A percentile compares a stretch with the other conserved stretches of the same genome.
These are phyloP conservation scores for Tulasnella sp. DNA, from an alignment of 768 basidiomycete species.

Conservation along the genomic window DNA sequence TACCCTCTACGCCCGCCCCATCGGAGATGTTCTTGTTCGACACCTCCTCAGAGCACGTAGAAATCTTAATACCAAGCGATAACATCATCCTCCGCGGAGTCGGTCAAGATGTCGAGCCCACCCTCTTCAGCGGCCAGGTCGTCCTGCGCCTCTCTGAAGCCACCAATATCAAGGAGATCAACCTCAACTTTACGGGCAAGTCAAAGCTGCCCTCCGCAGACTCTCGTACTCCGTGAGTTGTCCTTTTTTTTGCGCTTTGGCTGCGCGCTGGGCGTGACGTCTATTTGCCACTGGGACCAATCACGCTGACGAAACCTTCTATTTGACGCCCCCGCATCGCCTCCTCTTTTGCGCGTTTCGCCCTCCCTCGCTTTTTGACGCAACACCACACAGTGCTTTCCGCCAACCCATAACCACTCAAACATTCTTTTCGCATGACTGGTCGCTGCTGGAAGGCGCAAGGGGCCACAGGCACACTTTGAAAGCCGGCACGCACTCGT, in stretches of 20 bases:
- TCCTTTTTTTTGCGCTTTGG: conserved; percentile 27
- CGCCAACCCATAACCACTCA: neutral
- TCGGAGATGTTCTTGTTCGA: conserved; percentile 22
- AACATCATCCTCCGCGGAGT: conserved; percentile 69
- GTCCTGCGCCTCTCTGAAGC: conserved; percentile 74
- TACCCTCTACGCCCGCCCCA: conserved; percentile 1
- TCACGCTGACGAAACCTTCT: conserved; percentile 26
- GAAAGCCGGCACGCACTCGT: conserved; percentile 90
- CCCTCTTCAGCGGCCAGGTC: conserved; percentile 74
- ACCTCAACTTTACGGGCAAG: conserved; percentile 79
- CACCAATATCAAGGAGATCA: conserved; percentile 79
- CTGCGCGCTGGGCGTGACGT: neutral
- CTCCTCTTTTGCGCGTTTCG: neutral
- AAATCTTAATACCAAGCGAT: conserved; percentile 71
- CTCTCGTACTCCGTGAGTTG: conserved; percentile 35
- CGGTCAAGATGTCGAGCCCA: conserved; percentile 79
- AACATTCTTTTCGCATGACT: conserved; percentile 56
- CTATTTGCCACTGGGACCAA: conserved; percentile 3
- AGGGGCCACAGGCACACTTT: conserved; percentile 78
- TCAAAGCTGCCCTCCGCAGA: conserved; percentile 60
- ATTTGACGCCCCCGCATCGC: conserved; percentile 15
- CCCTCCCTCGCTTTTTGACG: conserved; percentile 3
- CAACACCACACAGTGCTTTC: conserved; percentile 1
- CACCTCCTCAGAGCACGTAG: conserved; percentile 41
- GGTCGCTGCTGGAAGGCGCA: conserved; percentile 87